Percentiles rank a stretch among this genome's conserved stretches.
Conservation (phyloP, 371 early-diverging fungal species). For the Dinochytrium kinnereticum region DNA sequence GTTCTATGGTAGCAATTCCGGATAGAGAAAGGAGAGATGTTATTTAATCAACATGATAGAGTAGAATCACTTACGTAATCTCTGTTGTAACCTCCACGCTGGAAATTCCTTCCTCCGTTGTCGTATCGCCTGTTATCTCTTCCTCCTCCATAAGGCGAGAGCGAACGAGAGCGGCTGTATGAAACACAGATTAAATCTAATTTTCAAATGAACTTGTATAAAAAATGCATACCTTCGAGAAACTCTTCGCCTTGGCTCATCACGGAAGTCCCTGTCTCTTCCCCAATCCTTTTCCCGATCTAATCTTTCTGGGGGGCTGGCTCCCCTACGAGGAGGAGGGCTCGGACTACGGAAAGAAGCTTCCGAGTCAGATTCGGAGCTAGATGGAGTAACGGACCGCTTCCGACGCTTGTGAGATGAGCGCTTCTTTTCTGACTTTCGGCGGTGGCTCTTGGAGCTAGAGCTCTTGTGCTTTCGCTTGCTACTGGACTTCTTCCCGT, state of each 20-base stretch:
- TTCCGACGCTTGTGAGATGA: neutral
- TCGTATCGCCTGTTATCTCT: neutral
- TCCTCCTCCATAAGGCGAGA: neutral
- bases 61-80: no score
- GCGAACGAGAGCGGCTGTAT: neutral
- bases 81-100: neutral
- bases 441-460: neutral
- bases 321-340: slow-evolving; percentile 1
- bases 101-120: neutral
- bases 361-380: neutral
- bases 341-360: neutral
- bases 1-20: neutral
- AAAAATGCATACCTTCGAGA: neutral
- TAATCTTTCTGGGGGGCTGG: neutral
- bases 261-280: neutral
- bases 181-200: neutral
- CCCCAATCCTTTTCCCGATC: neutral
- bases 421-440: neutral
- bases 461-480: slow-evolving; percentile 15
- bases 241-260: neutral
- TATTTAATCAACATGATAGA: no score
- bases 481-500: neutral
- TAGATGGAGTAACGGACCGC: slow-evolving; percentile 5
- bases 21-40: neutral
- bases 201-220: no score